Base-by-base conservation (phyloP, 2,329 filamentous ascomycete species). In the Ceratocystiopsis sp. region DNA sequence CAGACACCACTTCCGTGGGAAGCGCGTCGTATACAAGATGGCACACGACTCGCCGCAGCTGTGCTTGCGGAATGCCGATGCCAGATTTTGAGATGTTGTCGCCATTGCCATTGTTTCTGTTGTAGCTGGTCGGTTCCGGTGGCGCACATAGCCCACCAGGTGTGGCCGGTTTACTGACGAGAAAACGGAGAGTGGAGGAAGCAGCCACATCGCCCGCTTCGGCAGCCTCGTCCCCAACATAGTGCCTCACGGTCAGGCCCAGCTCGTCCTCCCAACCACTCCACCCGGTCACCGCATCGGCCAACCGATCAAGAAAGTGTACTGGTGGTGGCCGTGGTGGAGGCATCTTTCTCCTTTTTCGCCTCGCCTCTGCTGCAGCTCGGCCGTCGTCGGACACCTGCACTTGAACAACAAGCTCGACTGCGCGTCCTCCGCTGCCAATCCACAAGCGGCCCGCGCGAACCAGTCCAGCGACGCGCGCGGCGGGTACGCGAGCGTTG, bases 381-480 rank as follows among this genome's bases (percentile, higher is more conserved):
- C 10, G 25, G 25, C 25, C 25, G 25, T 29, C 25, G 9, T 11
- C 25, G 25, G 25, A 7, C 25, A 29, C 25, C 25, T 29, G 25
- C 7, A 29, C 25, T 8, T 40, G 40, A 8, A 48, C 43, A 1
- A 42, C 39, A 16, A 49, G 38, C 12, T 35, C 42, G 4, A 49
- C 41, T 5, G 43, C 38, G 32, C 43, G 41, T 2, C 49, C 49
- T 25, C 38, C 35, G 13, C 36, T 32, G 37, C 43, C 44, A 18
- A 49, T 29, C 48, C 49, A 51, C 4, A 51, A 37, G 4, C 45
- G 46, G 33, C 49, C 49, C 3, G 45, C 43, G 2, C 43, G 46
- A n/a, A 48, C 45, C 1, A 51, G 48, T 25, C 46, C 40, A 2
- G 44, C 46, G 2, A 51, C 49, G 8, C 46, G 46, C 2, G 38